Percentiles rank a stretch among this genome's conserved stretches.
phyloP scores from a whole-genome alignment of 768 basidiomycete species.

The Collybiopsis luxurians region DNA sequence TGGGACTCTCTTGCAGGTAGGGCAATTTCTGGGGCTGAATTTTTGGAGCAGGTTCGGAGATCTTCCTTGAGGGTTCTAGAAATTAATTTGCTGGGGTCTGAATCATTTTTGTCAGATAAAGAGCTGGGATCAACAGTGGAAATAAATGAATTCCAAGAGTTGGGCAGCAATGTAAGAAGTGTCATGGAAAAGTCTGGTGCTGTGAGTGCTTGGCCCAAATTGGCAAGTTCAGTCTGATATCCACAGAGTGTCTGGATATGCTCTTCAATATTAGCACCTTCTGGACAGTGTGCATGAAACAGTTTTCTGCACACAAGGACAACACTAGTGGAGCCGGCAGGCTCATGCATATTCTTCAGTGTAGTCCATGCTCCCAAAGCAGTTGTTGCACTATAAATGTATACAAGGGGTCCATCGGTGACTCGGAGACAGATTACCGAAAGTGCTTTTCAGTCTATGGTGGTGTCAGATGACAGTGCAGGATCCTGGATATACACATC shows the following conservation, averaged over 20 bases:
- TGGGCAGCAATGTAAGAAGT: constrained; percentile 28
- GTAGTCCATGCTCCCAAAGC: constrained; percentile 25
- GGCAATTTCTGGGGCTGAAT: constrained; percentile 10
- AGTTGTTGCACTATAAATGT: constrained; percentile 22
- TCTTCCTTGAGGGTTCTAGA: constrained; percentile 22
- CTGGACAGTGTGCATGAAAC: constrained; percentile 22
- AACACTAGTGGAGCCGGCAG: constrained; percentile 24
- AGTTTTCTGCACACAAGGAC: constrained; percentile 23
- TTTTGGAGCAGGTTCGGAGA: constrained; percentile 8
- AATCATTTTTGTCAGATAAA: constrained; percentile 11
- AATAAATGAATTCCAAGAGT: constrained; percentile 31
- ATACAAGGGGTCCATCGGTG: constrained; percentile 22
- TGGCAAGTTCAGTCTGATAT: constrained; percentile 19
- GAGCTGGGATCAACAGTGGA: constrained; percentile 16
- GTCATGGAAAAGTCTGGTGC: constrained; percentile 29
- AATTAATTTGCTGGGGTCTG: constrained; percentile 13
- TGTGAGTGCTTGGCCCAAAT: constrained; percentile 17
- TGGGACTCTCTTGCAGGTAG: constrained; percentile 12
- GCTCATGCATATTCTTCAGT: constrained; percentile 25
- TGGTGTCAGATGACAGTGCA: neutral
- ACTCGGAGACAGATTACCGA: constrained; percentile 27
- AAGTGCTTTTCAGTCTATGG: constrained; percentile 22
- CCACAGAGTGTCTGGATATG: constrained; percentile 25
- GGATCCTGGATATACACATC: constrained; percentile 1
- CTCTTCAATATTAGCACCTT: constrained; percentile 26